These are phyloP conservation scores for Penicillium crustosum DNA, from an alignment of 2,329 filamentous ascomycete species.

Conservation along the genomic window DNA sequence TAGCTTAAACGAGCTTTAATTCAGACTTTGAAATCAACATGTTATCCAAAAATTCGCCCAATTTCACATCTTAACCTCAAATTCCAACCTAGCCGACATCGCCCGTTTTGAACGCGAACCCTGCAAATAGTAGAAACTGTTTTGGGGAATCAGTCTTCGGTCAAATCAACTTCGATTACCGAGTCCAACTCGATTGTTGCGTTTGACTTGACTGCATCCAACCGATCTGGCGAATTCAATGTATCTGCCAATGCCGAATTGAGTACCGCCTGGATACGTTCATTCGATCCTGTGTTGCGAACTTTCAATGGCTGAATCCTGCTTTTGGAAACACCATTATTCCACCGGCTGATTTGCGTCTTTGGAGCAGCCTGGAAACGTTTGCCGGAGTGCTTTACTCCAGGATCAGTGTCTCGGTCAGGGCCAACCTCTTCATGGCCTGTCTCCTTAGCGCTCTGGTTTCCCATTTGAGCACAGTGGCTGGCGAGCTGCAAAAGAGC, in stretches of 20 bases:
- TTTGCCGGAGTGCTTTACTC: background rate
- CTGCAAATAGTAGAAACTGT: background rate
- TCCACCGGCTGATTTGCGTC: background rate
- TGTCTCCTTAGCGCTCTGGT: background rate
- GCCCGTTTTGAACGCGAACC: background rate
- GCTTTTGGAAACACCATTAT: background rate
- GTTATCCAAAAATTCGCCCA: background rate
- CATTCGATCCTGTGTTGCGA: background rate
- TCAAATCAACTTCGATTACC: background rate
- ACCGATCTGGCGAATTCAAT: background rate
- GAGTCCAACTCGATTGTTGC: background rate
- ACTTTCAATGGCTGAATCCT: background rate
- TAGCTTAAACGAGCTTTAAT: background rate
- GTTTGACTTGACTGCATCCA: background rate
- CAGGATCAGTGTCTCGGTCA: background rate
- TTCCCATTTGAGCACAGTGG: background rate
- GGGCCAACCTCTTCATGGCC: background rate
- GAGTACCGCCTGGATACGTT: background rate
- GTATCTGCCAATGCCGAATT: background rate
- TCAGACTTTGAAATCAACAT: background rate
- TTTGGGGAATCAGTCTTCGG: background rate
- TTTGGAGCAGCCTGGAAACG: background rate
- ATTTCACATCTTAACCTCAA: background rate
- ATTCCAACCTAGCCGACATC: background rate
- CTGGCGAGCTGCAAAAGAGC: background rate